phyloP scores from a whole-genome alignment of 1,139 yeast species.

The Yamadazyma triangularis region DNA sequence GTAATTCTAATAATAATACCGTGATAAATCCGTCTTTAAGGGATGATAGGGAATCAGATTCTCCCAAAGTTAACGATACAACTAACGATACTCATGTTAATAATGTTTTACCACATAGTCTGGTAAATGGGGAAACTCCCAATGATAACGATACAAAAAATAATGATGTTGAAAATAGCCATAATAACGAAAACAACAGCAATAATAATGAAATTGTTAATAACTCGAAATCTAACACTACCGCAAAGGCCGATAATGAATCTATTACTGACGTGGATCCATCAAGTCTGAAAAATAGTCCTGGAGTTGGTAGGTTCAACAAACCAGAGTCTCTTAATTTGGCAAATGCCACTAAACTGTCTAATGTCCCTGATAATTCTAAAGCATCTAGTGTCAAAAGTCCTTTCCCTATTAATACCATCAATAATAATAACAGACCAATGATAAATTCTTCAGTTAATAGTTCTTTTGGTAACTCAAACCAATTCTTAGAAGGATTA shows the following conservation, averaged over 20 bases:
- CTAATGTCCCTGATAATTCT: slow-evolving; percentile 1
- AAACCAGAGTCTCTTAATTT: slow-evolving; percentile 1
- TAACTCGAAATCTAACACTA: slow-evolving; percentile 1
- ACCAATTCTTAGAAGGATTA: slow-evolving; percentile 7
- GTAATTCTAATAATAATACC: not conserved
- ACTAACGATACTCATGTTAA: not conserved
- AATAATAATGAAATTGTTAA: slow-evolving; percentile 1
- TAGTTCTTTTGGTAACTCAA: slow-evolving; percentile 4
- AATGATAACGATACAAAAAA: not conserved
- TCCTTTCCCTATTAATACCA: slow-evolving; percentile 6
- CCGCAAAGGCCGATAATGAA: not conserved
- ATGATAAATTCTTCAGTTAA: slow-evolving; percentile 5
- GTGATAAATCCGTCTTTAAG: not conserved
- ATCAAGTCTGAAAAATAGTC: not conserved
- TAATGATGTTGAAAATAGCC: not conserved
- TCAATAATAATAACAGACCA: slow-evolving; percentile 3
- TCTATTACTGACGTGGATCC: not conserved
- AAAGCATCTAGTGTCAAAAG: slow-evolving; percentile 2
- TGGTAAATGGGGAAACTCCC: too few relatives aligned
- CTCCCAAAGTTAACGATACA: not conserved
- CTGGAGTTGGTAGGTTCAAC: not conserved
- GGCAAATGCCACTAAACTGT: slow-evolving; percentile 3
- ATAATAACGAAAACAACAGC: slow-evolving; percentile 4
- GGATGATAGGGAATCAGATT: not conserved
- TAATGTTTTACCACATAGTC: not conserved